phyloP scores from a whole-genome alignment of 352 stramenopile genomes.

The Phytophthora capsici region DNA sequence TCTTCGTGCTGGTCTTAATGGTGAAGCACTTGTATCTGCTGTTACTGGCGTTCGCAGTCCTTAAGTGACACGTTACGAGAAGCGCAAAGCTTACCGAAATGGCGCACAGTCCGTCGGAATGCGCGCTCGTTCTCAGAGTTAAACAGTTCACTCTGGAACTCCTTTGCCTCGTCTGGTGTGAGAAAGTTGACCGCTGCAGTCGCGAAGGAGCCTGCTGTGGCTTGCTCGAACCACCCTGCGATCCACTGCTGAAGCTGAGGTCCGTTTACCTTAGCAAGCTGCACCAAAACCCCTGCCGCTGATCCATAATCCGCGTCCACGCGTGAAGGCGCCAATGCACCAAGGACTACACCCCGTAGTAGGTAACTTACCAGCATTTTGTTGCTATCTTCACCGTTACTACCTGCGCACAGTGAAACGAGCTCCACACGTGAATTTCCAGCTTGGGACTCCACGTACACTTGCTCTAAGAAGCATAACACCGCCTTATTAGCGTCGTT shows the following conservation, averaged over 20 bases:
- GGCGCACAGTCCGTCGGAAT: constrained; percentile 76
- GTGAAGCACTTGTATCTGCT: not conserved
- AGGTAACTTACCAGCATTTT: constrained; percentile 71
- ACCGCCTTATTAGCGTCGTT: constrained; percentile 95
- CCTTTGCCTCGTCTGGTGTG: constrained; percentile 54
- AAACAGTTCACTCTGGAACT: constrained; percentile 80
- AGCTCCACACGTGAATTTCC: constrained; percentile 27
- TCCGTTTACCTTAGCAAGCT: constrained; percentile 73
- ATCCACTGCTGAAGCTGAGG: constrained; percentile 62
- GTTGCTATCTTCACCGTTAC: constrained; percentile 27
- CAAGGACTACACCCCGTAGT: constrained; percentile 69
- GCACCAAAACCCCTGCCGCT: constrained; percentile 71
- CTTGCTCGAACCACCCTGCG: constrained; percentile 69
- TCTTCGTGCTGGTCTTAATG: constrained; percentile 2
- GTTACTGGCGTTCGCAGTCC: constrained; percentile 33
- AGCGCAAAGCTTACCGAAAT: constrained; percentile 85
- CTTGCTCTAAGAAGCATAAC: constrained; percentile 92
- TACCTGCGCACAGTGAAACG: constrained; percentile 29
- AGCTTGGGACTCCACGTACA: constrained; percentile 33
- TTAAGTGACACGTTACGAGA: constrained; percentile 71
- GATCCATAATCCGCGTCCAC: constrained; percentile 87
- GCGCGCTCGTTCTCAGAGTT: constrained; percentile 61
- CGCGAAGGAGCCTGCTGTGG: constrained; percentile 44
- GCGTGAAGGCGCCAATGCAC: constrained; percentile 58
- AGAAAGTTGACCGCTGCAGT: constrained; percentile 62